Evolutionary conservation across 2,329 filamentous ascomycete species (phyloP), one percentile per base, ranked within the genome.

Genomic region (Hypomyces rosellus): DNA sequence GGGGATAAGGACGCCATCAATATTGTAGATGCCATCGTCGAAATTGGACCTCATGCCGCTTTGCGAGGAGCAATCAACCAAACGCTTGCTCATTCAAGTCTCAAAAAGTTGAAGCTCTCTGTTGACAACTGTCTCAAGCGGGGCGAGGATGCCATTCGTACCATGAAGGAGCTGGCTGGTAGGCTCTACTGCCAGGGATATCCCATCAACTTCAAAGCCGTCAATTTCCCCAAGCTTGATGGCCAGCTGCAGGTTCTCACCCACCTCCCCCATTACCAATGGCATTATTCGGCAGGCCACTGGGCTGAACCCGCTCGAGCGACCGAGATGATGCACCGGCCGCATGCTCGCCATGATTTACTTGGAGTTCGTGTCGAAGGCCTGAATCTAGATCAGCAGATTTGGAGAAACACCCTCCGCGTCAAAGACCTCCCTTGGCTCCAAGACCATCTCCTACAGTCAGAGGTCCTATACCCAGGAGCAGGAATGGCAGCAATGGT

Each of bases 41-140:
- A 77, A 55, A 55, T 77, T 5, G 74, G 74, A 0, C 74, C 74
- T 1, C 74, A 77, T 54, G 66, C 73, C 1, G 73, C 72, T 1
- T 65, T 77, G 2, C 68, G 71, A 41, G 73, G 74, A 0, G 74
- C 74, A 0, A 62, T 72, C 42, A 69, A 70, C 49, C 70, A 76
- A 60, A 74, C 25, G 9, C 25, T 30, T 73, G 6, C 34, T 58
- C 18, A 45, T 48, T 15, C 30, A 47, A 6, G 42, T 37, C 36
- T 9, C n/a, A 20, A 9, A 14, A 20, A 30, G n/a, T 48, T 15
- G 14, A 38, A 22, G 7, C 14, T 51, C 14, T 30, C 46, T 11
- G 15, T 42, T 13, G 20, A 33, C 1, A 44, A 60, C 37, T 57
- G 52, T 38, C 47, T 57, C 1, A 51, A 58, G 4, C 43, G 50